These are phyloP conservation scores for Curvularia hawaiiensis DNA, from an alignment of 2,329 filamentous ascomycete species.

Conservation along the genomic window DNA sequence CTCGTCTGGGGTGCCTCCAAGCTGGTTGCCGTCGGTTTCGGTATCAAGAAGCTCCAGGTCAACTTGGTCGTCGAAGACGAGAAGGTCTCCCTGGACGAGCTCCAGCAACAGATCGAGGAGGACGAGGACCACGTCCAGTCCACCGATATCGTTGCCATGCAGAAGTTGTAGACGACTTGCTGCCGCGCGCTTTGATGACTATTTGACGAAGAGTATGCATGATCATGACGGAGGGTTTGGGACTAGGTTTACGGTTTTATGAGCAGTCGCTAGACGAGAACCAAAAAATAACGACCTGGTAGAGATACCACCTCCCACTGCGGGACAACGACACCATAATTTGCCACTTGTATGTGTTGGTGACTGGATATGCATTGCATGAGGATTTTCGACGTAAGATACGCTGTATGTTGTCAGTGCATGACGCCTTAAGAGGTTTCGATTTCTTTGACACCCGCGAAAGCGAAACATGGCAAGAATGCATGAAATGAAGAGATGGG, in stretches of 20 bases:
- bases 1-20: constrained; percentile 95
- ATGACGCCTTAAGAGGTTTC: not conserved
- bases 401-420: not conserved
- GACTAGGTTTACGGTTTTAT: constrained; percentile 33
- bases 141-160: constrained; percentile 75
- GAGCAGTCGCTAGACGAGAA: constrained; percentile 38
- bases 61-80: constrained; percentile 98
- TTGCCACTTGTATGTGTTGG: constrained; percentile 7
- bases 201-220: constrained; percentile 23
- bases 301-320: constrained; percentile 30
- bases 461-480: not conserved
- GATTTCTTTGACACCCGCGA: not conserved
- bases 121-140: constrained; percentile 98
- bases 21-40: constrained; percentile 89
- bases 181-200: constrained; percentile 14
- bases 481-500: not conserved
- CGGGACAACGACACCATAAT: constrained; percentile 16
- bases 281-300: constrained; percentile 32
- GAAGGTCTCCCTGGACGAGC: constrained; percentile 85
- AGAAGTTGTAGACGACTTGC: constrained; percentile 46
- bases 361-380: constrained; percentile 4
- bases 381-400: not conserved
- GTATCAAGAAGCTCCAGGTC: constrained; percentile 99
- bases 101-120: constrained; percentile 83
- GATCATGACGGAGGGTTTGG: constrained; percentile 33